A percentile compares a stretch with the other conserved stretches of the same genome.
Evolutionary conservation across 345 rosid genomes (phyloP).

Genomic region (Linum lewisii): DNA sequence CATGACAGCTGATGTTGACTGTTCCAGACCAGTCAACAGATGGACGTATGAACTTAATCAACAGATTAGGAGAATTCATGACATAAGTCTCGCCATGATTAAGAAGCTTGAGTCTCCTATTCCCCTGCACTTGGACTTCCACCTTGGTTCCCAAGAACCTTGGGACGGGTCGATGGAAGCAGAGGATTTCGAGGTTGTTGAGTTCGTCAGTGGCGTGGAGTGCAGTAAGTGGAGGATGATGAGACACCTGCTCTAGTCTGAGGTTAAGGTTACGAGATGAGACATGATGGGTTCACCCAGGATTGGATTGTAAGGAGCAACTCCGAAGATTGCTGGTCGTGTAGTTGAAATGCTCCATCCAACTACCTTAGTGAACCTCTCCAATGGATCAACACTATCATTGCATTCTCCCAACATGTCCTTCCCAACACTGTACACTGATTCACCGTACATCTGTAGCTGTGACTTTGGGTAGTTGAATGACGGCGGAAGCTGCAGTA

Average conservation of each 20-base stretch:
- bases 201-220: slow-evolving; percentile 72
- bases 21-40: slow-evolving; percentile 58
- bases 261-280: slow-evolving; percentile 55
- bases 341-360: slow-evolving; percentile 60
- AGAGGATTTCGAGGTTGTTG: slow-evolving; percentile 47
- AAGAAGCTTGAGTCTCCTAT: slow-evolving; percentile 48
- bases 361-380: slow-evolving; percentile 44
- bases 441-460: slow-evolving; percentile 68
- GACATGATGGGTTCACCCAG: slow-evolving; percentile 94
- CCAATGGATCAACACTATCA: slow-evolving; percentile 33
- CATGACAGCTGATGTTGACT: slow-evolving; percentile 46
- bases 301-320: slow-evolving; percentile 72
- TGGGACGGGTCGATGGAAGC: slow-evolving; percentile 58
- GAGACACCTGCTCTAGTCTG: slow-evolving; percentile 79
- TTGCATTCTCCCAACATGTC: slow-evolving; percentile 44
- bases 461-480: slow-evolving; percentile 82
- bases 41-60: slow-evolving; percentile 53
- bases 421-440: slow-evolving; percentile 35
- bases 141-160: slow-evolving; percentile 65
- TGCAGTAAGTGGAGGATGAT: slow-evolving; percentile 79
- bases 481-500: slow-evolving; percentile 60
- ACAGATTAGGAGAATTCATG: slow-evolving; percentile 68
- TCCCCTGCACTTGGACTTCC: slow-evolving; percentile 58
- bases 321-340: slow-evolving; percentile 52
- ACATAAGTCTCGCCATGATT: slow-evolving; percentile 51